Base-by-base conservation (phyloP, 352 stramenopile species). In the Discostella stelligera region DNA sequence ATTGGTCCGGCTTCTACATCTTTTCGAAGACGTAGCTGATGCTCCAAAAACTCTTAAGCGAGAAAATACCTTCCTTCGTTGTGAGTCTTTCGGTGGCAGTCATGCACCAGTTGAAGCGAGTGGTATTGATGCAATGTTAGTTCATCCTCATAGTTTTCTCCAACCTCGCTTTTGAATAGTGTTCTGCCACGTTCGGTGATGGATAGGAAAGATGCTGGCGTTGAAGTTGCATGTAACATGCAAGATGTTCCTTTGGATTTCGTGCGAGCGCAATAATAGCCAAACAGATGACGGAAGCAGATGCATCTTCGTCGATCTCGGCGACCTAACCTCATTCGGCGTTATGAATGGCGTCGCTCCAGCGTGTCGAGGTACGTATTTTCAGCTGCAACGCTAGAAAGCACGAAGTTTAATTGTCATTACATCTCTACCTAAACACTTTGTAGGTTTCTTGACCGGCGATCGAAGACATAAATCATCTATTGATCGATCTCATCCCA, bases 1-100 rank as follows among this genome's bases (percentile, higher is more conserved):
- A 72, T 16, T 18, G 66, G 56, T n/a, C 64, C 49, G 18, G 14
- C 20, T 25, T 73, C 48, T 64, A 70, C 62, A n/a, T 80, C 64
- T 14, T 74, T 74, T 20, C 25, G 54, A 14, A 80, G 49, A 46
- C n/a, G 20, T 18, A 44, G 13, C 13, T 54, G 14, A 37, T 80
- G 71, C 27, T 74, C 55, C 54, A 74, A 48, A 20, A 80, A 80
- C 18, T 69, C 53, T 39, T 80, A 48, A 10, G 71, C 71, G 56
- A 72, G 18, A 7, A 74, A 20, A 27, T 80, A 80, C 13, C 74
- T 74, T 32, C 71, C 71, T 44, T 80, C 71, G 9, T 32, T 30
- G 4, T 60, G 21, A n/a, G 53, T 55, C 49, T 49, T 14, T 49
- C 27, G 23, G 7, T 46, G 50, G 32, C 49, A 60, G 14, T 59